Evolutionary conservation across 495 filamentous ascomycete species (phyloP).

Genomic region (Hypoxylon intermedium): DNA sequence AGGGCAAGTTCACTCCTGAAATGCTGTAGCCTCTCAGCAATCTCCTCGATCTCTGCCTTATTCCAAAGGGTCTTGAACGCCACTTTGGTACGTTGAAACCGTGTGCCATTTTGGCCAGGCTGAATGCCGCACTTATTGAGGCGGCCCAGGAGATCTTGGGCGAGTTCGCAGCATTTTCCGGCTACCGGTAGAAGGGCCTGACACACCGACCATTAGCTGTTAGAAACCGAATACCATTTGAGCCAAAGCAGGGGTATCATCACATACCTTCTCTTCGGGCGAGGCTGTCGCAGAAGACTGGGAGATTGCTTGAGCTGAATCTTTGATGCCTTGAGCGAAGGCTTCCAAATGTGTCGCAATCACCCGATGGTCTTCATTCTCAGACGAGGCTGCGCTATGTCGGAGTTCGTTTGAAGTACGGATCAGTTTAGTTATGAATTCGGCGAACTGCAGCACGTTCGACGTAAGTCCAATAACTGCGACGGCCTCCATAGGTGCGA

Average conservation of each 20-base stretch:
- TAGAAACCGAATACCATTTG: background rate
- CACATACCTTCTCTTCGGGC: slow-evolving; percentile 8
- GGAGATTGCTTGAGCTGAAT: slow-evolving; percentile 13
- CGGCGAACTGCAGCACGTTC: slow-evolving; percentile 43
- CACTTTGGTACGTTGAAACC: slow-evolving; percentile 7
- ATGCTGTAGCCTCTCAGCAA: slow-evolving; percentile 9
- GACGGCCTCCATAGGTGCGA: slow-evolving; percentile 39
- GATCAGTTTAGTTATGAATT: slow-evolving; percentile 38
- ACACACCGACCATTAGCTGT: background rate
- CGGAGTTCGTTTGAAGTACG: slow-evolving; percentile 30
- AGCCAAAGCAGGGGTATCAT: background rate
- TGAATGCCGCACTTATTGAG: slow-evolving; percentile 11
- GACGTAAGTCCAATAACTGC: slow-evolving; percentile 37
- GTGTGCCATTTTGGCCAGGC: slow-evolving; percentile 1
- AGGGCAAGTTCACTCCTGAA: slow-evolving; percentile 12
- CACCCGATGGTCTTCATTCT: slow-evolving; percentile 15
- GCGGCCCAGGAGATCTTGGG: slow-evolving; percentile 10
- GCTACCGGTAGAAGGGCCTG: slow-evolving; percentile 22
- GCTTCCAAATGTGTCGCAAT: slow-evolving; percentile 16
- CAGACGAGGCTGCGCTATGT: slow-evolving; percentile 26
- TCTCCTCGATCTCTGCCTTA: slow-evolving; percentile 17
- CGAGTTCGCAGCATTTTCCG: slow-evolving; percentile 12
- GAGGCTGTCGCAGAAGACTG: slow-evolving; percentile 4
- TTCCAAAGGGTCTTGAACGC: slow-evolving; percentile 11
- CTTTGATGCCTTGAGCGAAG: slow-evolving; percentile 12